Evolutionary conservation across 768 basidiomycete genomes (phyloP), one percentile per base, ranked within the genome.

Genomic region (Auricularia auricula-judae): DNA sequence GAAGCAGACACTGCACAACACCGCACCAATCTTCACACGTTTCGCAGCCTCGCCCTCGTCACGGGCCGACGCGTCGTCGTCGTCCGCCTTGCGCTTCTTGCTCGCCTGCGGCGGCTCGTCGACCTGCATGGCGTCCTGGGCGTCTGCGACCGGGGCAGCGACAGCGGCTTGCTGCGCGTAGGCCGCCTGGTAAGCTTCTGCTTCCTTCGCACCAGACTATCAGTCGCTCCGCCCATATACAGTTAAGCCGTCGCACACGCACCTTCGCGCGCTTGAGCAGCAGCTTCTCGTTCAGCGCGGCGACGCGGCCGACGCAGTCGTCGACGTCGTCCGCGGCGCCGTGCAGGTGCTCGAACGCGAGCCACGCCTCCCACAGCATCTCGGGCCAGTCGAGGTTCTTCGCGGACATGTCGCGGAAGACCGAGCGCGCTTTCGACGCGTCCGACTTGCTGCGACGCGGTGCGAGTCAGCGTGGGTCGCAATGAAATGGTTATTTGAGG

Each of bases 321-420:
- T 91, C 85, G 35, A 91, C 77, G 43, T 86, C 83, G 35, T 82
- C 78, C 14, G 91, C 78, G 29, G 84, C 81, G 0, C 96, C 96
- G 69, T 93, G 81, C 3, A 89, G 76, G 67, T 91, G 84, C 72
- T 98, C 96, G 70, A 98, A 97, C n/a, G 81, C 76, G 18, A 87
- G 71, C 90, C 92, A 96, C 1, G 90, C 87, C 64, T 94, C 91
- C 86, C 91, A 96, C 7, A 98, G 77, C 10, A 87, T 89, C 74
- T 99, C 96, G 0, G 97, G 94, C 88, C 94, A 98, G 74, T 99
- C 96, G 44, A 98, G 69, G 61, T 87, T 84, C 72, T 88, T 89
- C 54, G 79, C 77, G 35, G 85, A 82, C 3, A 89, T 78, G 65
- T 86, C 84, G 51, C 77, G 74, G 72, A 91, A 96, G 5, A 84